These are phyloP conservation scores for Didymella pomorum DNA, from an alignment of 2,329 filamentous ascomycete genomes.

Conservation along the genomic window DNA sequence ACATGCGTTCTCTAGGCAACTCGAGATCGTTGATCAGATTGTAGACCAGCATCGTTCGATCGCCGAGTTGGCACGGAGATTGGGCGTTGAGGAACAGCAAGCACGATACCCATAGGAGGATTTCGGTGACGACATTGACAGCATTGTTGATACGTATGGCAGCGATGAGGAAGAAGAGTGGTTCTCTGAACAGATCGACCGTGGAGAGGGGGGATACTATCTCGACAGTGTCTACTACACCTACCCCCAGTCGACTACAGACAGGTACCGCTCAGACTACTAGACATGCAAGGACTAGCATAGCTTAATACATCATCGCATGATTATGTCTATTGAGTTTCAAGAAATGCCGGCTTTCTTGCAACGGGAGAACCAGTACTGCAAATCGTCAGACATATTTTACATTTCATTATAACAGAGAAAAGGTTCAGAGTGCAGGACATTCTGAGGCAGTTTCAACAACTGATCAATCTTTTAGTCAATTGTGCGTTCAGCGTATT, in stretches of 20 bases:
- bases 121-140: constrained; percentile 13
- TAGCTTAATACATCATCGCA: constrained; percentile 5
- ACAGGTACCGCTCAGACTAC: neutral
- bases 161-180: constrained; percentile 1
- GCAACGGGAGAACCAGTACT: no score
- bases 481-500: neutral
- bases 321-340: no score
- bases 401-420: neutral
- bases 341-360: no score
- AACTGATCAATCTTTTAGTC: neutral
- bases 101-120: constrained; percentile 11
- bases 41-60: neutral
- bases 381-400: no score
- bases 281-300: neutral
- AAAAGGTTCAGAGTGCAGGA: neutral
- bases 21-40: constrained; percentile 3
- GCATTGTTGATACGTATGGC: neutral
- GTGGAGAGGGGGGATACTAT: constrained; percentile 1
- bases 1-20: constrained; percentile 3
- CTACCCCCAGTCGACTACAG: constrained; percentile 2
- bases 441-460: neutral
- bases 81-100: constrained; percentile 5
- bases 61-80: neutral
- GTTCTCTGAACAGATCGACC: neutral
- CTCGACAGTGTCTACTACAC: constrained; percentile 3